Percentiles rank a stretch among this genome's conserved stretches.
These are phyloP conservation scores for Aureobasidium vineae DNA, from an alignment of 2,329 filamentous ascomycete genomes.

Conservation along the genomic window DNA sequence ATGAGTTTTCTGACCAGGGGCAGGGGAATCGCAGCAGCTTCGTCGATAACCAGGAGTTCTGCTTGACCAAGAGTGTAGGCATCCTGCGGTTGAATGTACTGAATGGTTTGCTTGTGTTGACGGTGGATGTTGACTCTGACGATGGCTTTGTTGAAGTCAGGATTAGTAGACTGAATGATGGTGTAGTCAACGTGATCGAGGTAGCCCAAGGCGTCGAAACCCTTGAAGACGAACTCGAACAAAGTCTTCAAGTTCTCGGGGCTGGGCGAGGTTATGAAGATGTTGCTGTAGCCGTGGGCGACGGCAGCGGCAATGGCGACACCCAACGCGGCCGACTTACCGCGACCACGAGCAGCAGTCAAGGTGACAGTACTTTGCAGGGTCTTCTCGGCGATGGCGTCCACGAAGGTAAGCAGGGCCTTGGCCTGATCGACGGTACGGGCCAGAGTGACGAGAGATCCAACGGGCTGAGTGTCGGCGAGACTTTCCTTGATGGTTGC, in stretches of 20 bases:
- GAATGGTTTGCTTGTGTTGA: slow-evolving; percentile 94
- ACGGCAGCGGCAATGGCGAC: slow-evolving; percentile 92
- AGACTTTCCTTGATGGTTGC: slow-evolving; percentile 84
- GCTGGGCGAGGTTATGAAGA: slow-evolving; percentile 97
- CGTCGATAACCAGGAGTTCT: slow-evolving; percentile 93
- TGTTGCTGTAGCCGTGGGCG: slow-evolving; percentile 96
- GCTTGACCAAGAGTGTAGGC: slow-evolving; percentile 93
- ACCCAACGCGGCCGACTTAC: slow-evolving; percentile 94
- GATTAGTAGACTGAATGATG: slow-evolving; percentile 96
- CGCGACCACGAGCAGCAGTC: slow-evolving; percentile 89
- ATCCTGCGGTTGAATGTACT: slow-evolving; percentile 97
- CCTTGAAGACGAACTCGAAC: slow-evolving; percentile 98
- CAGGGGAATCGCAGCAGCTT: slow-evolving; percentile 92
- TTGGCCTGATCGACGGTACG: slow-evolving; percentile 95
- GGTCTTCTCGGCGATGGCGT: slow-evolving; percentile 95
- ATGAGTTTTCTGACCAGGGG: slow-evolving; percentile 91
- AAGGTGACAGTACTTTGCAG: slow-evolving; percentile 88
- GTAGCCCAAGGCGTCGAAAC: slow-evolving; percentile 91
- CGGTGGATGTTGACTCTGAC: slow-evolving; percentile 94
- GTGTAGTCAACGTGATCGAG: slow-evolving; percentile 96
- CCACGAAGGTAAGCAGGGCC: slow-evolving; percentile 92
- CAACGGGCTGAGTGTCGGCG: slow-evolving; percentile 80
- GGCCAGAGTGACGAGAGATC: slow-evolving; percentile 77
- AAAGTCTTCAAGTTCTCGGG: slow-evolving; percentile 98
- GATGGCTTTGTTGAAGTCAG: slow-evolving; percentile 98